Percentiles rank a stretch among this genome's conserved stretches.
phyloP scores from a whole-genome alignment of 495 filamentous ascomycete genomes.

The Neurospora sp. region DNA sequence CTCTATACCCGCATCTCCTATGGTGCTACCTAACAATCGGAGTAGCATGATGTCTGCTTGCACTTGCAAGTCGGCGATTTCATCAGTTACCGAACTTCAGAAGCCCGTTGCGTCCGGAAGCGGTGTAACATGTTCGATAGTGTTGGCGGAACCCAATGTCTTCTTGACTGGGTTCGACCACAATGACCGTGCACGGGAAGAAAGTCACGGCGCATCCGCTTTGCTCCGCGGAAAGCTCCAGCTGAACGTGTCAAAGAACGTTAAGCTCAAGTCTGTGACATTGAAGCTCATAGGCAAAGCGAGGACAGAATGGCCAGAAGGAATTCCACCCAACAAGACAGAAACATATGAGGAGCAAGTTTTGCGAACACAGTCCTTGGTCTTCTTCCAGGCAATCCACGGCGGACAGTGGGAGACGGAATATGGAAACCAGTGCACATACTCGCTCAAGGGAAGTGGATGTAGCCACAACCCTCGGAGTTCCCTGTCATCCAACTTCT shows the following conservation, averaged over 20 bases:
- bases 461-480: conserved; percentile 17
- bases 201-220: conserved; percentile 47
- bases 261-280: conserved; percentile 91
- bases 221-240: conserved; percentile 80
- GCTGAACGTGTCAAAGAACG: conserved; percentile 74
- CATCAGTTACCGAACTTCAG: conserved; percentile 37
- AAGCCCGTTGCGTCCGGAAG: conserved; percentile 67
- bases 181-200: conserved; percentile 53
- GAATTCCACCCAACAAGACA: conserved; percentile 81
- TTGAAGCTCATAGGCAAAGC: conserved; percentile 78
- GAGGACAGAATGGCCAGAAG: conserved; percentile 94
- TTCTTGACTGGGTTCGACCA: conserved; percentile 91
- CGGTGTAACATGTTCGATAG: conserved; percentile 60
- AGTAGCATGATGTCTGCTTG: conserved; percentile 31
- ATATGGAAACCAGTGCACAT: conserved; percentile 50
- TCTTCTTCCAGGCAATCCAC: conserved; percentile 71
- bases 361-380: conserved; percentile 65
- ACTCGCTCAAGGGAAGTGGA: conserved; percentile 21
- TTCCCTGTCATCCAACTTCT: conserved; percentile 36
- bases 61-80: conserved; percentile 16
- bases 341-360: conserved; percentile 75
- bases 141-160: conserved; percentile 79
- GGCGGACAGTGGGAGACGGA: conserved; percentile 42
- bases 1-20: conserved; percentile 4
- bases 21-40: conserved; percentile 20